Evolutionary conservation across 495 filamentous ascomycete genomes (phyloP).

Genomic region (Copromyces sp.): DNA sequence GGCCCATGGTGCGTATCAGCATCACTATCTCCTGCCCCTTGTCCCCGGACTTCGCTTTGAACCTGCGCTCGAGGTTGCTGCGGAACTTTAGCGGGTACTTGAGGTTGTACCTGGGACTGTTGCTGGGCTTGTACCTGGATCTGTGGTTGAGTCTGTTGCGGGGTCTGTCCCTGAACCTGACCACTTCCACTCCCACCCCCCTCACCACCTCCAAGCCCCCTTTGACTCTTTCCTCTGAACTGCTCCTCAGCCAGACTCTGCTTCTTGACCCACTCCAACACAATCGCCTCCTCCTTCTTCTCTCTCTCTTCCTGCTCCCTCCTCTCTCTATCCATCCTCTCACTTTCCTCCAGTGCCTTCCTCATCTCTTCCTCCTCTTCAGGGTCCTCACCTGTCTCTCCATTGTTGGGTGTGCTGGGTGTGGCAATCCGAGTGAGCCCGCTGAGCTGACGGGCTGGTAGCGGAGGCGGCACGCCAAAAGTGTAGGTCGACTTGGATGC

Average conservation of each 20-base stretch:
- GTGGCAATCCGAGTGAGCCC: background rate
- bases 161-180: background rate
- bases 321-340: slow-evolving; percentile 26
- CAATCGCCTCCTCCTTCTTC: slow-evolving; percentile 57
- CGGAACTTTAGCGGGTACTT: too few relatives aligned
- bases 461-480: background rate
- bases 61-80: background rate
- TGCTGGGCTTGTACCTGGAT: background rate
- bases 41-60: background rate
- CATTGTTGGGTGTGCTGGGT: background rate
- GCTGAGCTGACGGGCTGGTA: background rate
- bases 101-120: background rate
- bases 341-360: slow-evolving; percentile 39
- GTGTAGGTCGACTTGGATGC: slow-evolving; percentile 25
- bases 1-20: background rate
- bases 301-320: slow-evolving; percentile 30
- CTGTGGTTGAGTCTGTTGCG: background rate
- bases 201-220: background rate
- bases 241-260: slow-evolving; percentile 62
- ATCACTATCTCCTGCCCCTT: background rate
- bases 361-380: slow-evolving; percentile 37
- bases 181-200: slow-evolving; percentile 7
- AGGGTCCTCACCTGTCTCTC: background rate
- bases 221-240: slow-evolving; percentile 23
- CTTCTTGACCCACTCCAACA: slow-evolving; percentile 68